A percentile compares a stretch with the other conserved stretches of the same genome.
Evolutionary conservation across 1,284 basidiomycete genomes (phyloP).

Genomic region (Apiotrichum sp.): DNA sequence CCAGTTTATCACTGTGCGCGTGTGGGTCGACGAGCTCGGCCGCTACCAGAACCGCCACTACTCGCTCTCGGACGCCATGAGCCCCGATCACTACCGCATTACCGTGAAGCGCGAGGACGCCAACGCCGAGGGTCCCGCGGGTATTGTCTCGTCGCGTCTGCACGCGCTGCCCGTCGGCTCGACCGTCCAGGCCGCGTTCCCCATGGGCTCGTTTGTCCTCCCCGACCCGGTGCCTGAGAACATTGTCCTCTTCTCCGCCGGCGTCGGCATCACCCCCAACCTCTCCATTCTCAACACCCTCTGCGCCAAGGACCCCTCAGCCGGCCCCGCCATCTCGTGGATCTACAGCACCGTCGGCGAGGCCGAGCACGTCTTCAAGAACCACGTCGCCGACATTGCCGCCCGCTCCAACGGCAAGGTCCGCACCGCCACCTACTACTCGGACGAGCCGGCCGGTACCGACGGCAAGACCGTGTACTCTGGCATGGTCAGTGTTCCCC

Average conservation of each 20-base stretch:
- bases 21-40: conserved; percentile 12
- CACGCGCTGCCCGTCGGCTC: conserved; percentile 28
- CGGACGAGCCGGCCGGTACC: not conserved
- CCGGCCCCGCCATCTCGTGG: conserved; percentile 17
- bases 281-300: conserved; percentile 34
- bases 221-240: conserved; percentile 20
- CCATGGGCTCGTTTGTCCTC: conserved; percentile 31
- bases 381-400: conserved; percentile 15
- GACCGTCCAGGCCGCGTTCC: conserved; percentile 26
- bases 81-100: conserved; percentile 27
- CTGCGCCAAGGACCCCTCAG: not conserved
- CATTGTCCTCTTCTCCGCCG: conserved; percentile 36
- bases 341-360: conserved; percentile 14
- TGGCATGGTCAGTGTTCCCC: conserved; percentile 18
- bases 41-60: conserved; percentile 27
- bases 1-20: conserved; percentile 33
- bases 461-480: conserved; percentile 1
- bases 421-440: conserved; percentile 19
- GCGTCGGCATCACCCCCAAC: conserved; percentile 36
- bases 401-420: conserved; percentile 19
- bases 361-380: conserved; percentile 18
- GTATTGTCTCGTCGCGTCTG: conserved; percentile 16
- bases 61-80: conserved; percentile 27
- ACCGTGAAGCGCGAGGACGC: conserved; percentile 29
- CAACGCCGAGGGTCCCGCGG: conserved; percentile 16